Base-by-base conservation (phyloP, 179 eudicot species). In the Actinidia arguta region DNA sequence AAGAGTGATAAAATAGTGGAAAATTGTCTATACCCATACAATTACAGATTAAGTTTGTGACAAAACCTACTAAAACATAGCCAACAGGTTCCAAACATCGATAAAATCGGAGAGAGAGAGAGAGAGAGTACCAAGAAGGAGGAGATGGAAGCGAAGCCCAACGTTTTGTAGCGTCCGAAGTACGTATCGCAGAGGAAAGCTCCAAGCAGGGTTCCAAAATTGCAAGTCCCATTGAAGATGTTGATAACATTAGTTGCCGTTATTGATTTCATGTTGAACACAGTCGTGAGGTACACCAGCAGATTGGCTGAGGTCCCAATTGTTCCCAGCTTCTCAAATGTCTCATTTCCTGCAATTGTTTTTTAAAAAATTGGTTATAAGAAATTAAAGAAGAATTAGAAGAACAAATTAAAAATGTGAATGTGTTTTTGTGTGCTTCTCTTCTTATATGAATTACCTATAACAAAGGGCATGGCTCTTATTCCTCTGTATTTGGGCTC, bases 271-370 rank as follows among this genome's bases (percentile, higher is more conserved):
- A 84, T 74, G 83, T 87, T 52, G 87, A 87, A 87, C 39, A 87
- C 89, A 3, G 75, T 81, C 3, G 87, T 84, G 12, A 86, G 83
- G 74, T 84, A 84, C 20, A 86, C 76, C 79, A 83, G 54, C 20
- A 84, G 80, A 68, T 68, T 68, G 8, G 48, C 14, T 39, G 73
- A 68, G 12, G 73, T 68, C 4, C 73, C 73, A 3, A 68, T 14
- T 36, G 73, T 68, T 39, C 73, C 89, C 13, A 86, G 61, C 80
- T 84, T 86, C 83, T 86, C 89, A 73, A 86, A 86, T 4, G 87
- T 84, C 77, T 86, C 89, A 27, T 86, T 86, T 39, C 89, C 89
- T 86, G 78, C 47, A 76, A 50, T 46, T 70, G 4, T 3, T 70
- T 39, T 46, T 3, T 4, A 18, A 44, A 9, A 46, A 70, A 42